These are phyloP conservation scores for Colletotrichum spaethianum DNA, from an alignment of 2,329 filamentous ascomycete species.

Conservation along the genomic window DNA sequence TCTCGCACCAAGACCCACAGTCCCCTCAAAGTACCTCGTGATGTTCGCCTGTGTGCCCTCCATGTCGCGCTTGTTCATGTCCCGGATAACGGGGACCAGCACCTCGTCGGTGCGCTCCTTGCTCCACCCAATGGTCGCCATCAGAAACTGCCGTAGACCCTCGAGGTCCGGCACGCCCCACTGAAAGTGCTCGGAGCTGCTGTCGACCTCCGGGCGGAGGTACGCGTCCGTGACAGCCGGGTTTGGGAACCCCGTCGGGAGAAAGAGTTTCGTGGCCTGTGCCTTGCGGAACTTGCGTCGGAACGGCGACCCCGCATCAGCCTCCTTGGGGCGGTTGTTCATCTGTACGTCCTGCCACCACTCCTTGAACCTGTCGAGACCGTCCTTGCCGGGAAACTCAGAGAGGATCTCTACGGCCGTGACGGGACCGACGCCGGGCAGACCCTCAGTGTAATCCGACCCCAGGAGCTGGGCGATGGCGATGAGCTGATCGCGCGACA, in stretches of 20 bases:
- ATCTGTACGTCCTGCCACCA: conserved; percentile 90
- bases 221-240: conserved; percentile 87
- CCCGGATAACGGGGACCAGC: conserved; percentile 92
- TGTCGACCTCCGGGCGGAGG: conserved; percentile 87
- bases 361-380: conserved; percentile 82
- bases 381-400: conserved; percentile 78
- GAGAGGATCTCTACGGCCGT: conserved; percentile 94
- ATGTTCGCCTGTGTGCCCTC: conserved; percentile 98
- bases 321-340: conserved; percentile 73
- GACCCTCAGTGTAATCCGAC: conserved; percentile 94
- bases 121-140: conserved; percentile 93
- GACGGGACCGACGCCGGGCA: conserved; percentile 92
- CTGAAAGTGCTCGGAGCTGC: conserved; percentile 82
- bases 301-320: conserved; percentile 74
- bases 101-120: conserved; percentile 95
- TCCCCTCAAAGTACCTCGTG: conserved; percentile 89
- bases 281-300: conserved; percentile 87
- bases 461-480: conserved; percentile 91
- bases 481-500: conserved; percentile 90
- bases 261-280: conserved; percentile 87
- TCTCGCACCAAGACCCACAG: conserved; percentile 76
- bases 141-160: conserved; percentile 85
- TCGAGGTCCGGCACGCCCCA: conserved; percentile 97
- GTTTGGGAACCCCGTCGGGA: conserved; percentile 86
- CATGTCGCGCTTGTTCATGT: conserved; percentile 90